Evolutionary conservation across 768 basidiomycete species (phyloP), one percentile per base, ranked within the genome.

Genomic region (Suillus tomentosus): DNA sequence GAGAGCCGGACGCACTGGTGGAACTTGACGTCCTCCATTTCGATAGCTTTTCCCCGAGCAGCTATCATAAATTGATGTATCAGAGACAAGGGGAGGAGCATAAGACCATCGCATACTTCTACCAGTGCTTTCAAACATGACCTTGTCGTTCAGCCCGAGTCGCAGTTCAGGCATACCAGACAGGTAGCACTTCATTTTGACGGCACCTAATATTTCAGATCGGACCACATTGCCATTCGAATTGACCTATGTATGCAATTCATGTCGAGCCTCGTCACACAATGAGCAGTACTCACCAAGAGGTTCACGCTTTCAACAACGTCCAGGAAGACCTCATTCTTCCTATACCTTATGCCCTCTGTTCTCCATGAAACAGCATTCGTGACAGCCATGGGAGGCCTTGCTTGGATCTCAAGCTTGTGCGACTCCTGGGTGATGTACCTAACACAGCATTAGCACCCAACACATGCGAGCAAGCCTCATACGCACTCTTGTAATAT

Each of bases 11-110:
- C 97, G 72, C 97, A 99, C 83, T 99, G 97, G 73, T 99, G 97
- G 81, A 99, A 99, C 76, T 98, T 98, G 80, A 98, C 94, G 71
- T 99, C 97, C 76, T 99, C 97, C 92, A 99, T 97, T 79, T 99
- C 97, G 69, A 99, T 97, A 3, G 97, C 91, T 78, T 99, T 99
- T 14, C 96, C 96, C 14, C 96, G 87, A 1, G 95, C 89, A 27
- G 94, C 94, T 90, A 76, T 37, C 55, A 68, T 64, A 64, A 37
- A 36, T 39, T 31, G 34, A 63, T 51, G 19, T 19, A 45, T 65
- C 39, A 42, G 17, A 37, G 17, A 27, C 27, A 64, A 51, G 19
- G 9, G 47, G 53, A 56, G 37, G 14, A 36, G 36, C 43, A 40
- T 60, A 47, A 36, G 11, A 51, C 34, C 39, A 34, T 15, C 40